Evolutionary conservation across 768 basidiomycete species (phyloP), one percentile per base, ranked within the genome.

Genomic region (Trametes cubensis): DNA sequence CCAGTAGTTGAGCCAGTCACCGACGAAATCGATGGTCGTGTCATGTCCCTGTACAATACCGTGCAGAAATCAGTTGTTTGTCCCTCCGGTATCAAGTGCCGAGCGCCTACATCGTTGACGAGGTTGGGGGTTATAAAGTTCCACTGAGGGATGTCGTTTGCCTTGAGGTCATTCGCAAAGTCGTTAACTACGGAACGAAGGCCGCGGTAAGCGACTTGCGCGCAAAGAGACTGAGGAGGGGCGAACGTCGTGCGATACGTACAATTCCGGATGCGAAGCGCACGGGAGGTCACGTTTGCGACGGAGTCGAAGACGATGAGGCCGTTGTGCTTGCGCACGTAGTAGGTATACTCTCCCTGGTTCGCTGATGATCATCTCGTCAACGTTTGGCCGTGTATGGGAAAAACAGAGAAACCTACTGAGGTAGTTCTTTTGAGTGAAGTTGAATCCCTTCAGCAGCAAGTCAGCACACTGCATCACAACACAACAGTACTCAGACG

Each of bases 111-210:
- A 64, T 86, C 86, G 67, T 87, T 80, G 51, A 78, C 77, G 52
- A 67, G 74, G 70, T 88, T 88, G 14, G 87, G 87, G 1, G 87
- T 87, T 55, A 88, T 75, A 64, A 84, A 87, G 10, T 77, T 64
- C 83, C 85, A 88, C 57, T 87, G 85, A 13, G 85, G 80, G 45
- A 88, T 70, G 2, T 74, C 75, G 47, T 79, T 71, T 10, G 79
- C 78, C 23, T 77, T 77, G 17, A 86, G 71, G 64, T 88, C 87
- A 26, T 75, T 72, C 10, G 82, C 80, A 63, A 88, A 85, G 69
- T 87, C 78, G 58, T 86, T 87, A 69, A 86, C 66, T 66, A 26
- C 6, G 25, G 11, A 4, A 4, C 28, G 7, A 28, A 28, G 28
- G 28, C 28, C n/a, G n/a, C n/a, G n/a, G 28, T 28, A 28, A 28